Evolutionary conservation across 2,329 filamentous ascomycete genomes (phyloP), one percentile per base, ranked within the genome.

Genomic region (Colletotrichum incanum): DNA sequence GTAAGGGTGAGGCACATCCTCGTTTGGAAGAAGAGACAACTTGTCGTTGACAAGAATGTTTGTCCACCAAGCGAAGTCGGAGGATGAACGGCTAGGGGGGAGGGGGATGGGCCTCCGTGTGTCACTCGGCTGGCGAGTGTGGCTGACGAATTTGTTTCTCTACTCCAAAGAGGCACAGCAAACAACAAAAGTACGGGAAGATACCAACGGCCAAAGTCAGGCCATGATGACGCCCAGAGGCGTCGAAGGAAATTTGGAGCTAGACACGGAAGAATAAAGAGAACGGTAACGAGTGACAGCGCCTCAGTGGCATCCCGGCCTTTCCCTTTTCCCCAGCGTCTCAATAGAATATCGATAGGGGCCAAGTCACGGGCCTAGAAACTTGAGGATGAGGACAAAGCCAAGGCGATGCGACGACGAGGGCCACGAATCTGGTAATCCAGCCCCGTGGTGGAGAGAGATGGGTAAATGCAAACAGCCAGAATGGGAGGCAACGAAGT

Each of bases 141-240:
- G 68, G 64, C 64, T 67, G 68, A 45, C 56, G 41, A 23, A 37
- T 39, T 23, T 50, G 39, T 56, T 58, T 26, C 16, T 26, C n/a
- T 31, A 52, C 26, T 47, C 63, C 20, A 41, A 7, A 34, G 37
- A 45, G 39, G 23, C 26, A 58, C 18, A 50, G 50, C 20, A n/a
- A 20, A 49, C 34, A n/a, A 26, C 23, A 50, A 50, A 39, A 59
- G 64, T 20, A 45, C 41, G 65, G 43, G 37, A 43, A 65, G 31
- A 47, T 59, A 41, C 59, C 43, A 69, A 64, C 18, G 69, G 54
- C 28, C 34, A 49, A 31, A 43, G 67, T 72, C 72, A 71, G 67
- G 59, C 72, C 68, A 73, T 64, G 54, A 73, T 73, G 72, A 72
- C 72, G 71, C 71, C 62, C 47, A 45, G 26, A 59, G 67, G 71